Conservation (phyloP, 2,329 filamentous ascomycete species). For the Botryosphaeria dothidea region DNA sequence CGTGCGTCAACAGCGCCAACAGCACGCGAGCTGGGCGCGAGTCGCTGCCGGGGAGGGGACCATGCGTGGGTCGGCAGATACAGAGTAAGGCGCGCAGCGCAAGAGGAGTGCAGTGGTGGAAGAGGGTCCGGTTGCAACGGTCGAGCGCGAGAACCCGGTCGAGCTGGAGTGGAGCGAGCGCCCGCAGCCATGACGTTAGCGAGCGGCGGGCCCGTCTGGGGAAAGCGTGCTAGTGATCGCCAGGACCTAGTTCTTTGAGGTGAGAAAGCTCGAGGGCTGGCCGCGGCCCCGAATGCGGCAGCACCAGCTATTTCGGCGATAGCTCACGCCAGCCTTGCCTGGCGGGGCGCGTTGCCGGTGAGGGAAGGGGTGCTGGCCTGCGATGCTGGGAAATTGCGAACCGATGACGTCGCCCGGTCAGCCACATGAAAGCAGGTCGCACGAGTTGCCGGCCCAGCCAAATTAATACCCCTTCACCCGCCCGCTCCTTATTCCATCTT, state of each 20-base stretch:
- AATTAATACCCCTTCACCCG: conserved; percentile 14
- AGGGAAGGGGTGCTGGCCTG: conserved; percentile 9
- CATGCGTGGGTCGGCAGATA: too few species aligned
- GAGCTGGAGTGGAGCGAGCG: background rate
- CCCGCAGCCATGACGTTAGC: conserved; percentile 7
- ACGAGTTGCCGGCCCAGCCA: background rate
- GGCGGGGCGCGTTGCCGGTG: background rate
- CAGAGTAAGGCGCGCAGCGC: background rate
- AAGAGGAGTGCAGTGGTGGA: background rate
- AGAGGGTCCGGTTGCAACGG: background rate
- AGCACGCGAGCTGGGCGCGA: background rate
- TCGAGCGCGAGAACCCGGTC: background rate
- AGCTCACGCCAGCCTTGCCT: conserved; percentile 8
- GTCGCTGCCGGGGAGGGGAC: background rate
- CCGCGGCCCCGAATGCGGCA: background rate
- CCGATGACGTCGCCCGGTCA: conserved; percentile 7
- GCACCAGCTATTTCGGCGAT: conserved; percentile 4
- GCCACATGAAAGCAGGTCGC: conserved; percentile 15
- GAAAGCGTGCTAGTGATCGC: conserved; percentile 1
- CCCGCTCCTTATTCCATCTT: background rate
- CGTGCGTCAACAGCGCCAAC: background rate
- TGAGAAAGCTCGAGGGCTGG: background rate
- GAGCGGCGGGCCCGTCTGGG: conserved; percentile 7
- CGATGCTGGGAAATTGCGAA: conserved; percentile 12
- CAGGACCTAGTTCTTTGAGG: background rate